Percentiles rank a stretch among this genome's conserved stretches.
phyloP scores from a whole-genome alignment of 2,329 filamentous ascomycete species.

The Penicillium paneum region DNA sequence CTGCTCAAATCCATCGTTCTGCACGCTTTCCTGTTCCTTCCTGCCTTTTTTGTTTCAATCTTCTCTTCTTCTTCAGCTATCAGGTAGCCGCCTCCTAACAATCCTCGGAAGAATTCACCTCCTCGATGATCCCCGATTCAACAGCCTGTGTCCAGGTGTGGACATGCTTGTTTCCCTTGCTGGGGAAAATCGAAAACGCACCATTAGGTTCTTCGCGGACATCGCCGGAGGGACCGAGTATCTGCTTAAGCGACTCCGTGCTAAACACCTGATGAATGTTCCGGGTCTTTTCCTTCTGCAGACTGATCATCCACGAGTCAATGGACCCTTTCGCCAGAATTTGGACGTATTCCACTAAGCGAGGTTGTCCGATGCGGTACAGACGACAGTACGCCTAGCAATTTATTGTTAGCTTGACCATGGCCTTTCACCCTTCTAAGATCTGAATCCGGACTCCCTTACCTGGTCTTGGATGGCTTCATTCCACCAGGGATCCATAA shows the following conservation, averaged over 20 bases:
- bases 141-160: background rate
- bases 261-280: background rate
- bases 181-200: background rate
- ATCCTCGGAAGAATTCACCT: background rate
- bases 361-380: background rate
- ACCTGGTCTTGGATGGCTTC: slow-evolving; percentile 2
- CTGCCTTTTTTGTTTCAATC: background rate
- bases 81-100: background rate
- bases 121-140: background rate
- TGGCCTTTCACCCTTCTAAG: background rate
- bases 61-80: background rate
- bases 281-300: background rate
- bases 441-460: background rate
- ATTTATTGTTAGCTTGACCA: background rate
- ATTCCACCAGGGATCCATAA: slow-evolving; percentile 9
- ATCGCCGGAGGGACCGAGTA: background rate
- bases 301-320: background rate
- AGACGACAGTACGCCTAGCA: background rate
- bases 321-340: background rate
- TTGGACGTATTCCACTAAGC: background rate
- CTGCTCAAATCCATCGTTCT: background rate
- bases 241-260: background rate
- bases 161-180: background rate
- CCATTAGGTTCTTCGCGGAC: background rate
- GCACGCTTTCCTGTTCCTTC: background rate